These are phyloP conservation scores for Liriodendron chinense DNA, from an alignment of 164 flowering plant genomes.

Conservation along the genomic window DNA sequence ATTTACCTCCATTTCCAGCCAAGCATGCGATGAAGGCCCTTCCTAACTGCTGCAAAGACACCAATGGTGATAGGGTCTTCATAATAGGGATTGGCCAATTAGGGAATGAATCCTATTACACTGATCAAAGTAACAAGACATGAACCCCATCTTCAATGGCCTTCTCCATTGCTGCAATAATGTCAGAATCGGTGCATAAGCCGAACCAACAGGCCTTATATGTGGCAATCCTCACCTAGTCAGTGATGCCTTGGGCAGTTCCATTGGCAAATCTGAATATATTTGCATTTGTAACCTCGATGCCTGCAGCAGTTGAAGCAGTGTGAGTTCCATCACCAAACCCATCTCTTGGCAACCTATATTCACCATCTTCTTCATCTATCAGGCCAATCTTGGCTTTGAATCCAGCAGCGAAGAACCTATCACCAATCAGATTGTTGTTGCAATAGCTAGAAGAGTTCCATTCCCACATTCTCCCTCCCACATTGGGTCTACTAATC, in stretches of 20 bases:
- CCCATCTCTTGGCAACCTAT: slow-evolving; percentile 3
- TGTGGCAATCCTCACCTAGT: slow-evolving; percentile 3
- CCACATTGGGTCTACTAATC: not conserved
- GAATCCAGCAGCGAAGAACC: not conserved
- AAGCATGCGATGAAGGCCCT: slow-evolving; percentile 8
- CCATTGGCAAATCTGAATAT: slow-evolving; percentile 5
- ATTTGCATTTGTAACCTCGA: not conserved
- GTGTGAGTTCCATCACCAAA: slow-evolving; percentile 13
- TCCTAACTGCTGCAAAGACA: not conserved
- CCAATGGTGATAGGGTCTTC: slow-evolving; percentile 1
- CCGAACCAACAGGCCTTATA: not conserved
- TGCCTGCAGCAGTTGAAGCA: slow-evolving; percentile 9
- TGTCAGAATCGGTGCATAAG: not conserved
- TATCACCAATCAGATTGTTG: slow-evolving; percentile 7
- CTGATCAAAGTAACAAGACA: not conserved
- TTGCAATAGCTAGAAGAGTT: not conserved
- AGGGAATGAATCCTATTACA: not conserved
- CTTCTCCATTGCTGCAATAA: slow-evolving; percentile 9
- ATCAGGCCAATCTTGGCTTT: not conserved
- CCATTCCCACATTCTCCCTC: slow-evolving; percentile 6
- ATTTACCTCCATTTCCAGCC: slow-evolving; percentile 6
- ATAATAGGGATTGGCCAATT: no score
- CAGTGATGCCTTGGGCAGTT: not conserved
- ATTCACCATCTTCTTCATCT: not conserved
- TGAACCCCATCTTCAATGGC: slow-evolving; percentile 13